Base-by-base conservation (phyloP, 2,329 filamentous ascomycete genomes). In the Thelonectria olida region DNA sequence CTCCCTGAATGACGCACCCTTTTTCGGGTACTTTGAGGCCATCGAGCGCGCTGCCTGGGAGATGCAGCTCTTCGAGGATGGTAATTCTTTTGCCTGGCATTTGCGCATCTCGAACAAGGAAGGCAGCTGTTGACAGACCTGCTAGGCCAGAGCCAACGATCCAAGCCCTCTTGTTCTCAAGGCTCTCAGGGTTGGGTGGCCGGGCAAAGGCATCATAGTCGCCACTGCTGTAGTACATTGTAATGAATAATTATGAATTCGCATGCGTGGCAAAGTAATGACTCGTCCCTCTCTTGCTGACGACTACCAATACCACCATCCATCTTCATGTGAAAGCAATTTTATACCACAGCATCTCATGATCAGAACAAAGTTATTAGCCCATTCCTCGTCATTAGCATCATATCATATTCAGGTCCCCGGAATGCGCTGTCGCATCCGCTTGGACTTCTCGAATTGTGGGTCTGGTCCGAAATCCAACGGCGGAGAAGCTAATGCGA, bases 1-100 rank as follows among this genome's bases (percentile, higher is more conserved):
- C 74, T 6, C 70, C 69, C 3, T 73, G 73, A 44, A 72, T 75
- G 50, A 76, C 67, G 54, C 76, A 77, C 0, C 75, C 63, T 27
- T 67, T 67, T 6, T 64, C 61, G 15, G 63, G 50, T 3, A 50
- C 62, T 20, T 62, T 23, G 17, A 62, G 54, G 7, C 62, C 62
- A 17, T 64, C 58, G 7, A 64, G 50, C 7, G 62, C 62, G 10
- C 61, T 58, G 4, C 61, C 58, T 20, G 58, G 41, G 13, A 66
- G 53, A 23, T 53, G 31, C 17, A 62, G 50, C 20, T 64, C 55
- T 25, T 65, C 55, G 54, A 66, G 54, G 25, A 64, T 54, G 48
- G 62, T 64, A 25, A 64, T 64, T 39, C 62, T 64, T 15, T 54
- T 64, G 38, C 58, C 58, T 17, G 58, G 62, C 58, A 62, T 62